Evolutionary conservation across 192 early-diverging fungal genomes (phyloP), one percentile per base, ranked within the genome.

Genomic region (Coemansia sp.): DNA sequence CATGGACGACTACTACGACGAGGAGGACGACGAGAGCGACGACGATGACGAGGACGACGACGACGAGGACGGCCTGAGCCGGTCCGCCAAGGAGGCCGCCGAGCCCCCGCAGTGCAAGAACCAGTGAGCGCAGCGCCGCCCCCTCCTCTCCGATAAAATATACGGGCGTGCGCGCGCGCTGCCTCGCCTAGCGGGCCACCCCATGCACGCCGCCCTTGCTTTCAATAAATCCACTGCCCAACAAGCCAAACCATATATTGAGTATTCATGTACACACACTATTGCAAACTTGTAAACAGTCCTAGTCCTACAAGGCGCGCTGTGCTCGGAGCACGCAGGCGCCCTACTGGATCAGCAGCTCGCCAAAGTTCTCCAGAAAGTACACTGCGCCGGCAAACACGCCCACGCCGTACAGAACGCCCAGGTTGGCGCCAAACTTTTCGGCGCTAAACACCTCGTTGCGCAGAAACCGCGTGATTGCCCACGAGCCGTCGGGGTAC

Each of bases 61-160:
- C 2, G 69, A 73, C 7, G 62, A 55, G 33, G 75, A 78, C n/a
- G 65, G 29, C 30, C 37, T 65, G 34, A 70, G 62, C 60, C 58
- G 56, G 35, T 70, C 67, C 9, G 67, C 63, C 58, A 77, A 77
- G 59, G 67, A 70, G 14, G 67, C 67, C 25, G 64, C 63, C 18
- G 59, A 77, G 63, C 67, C 67, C 9, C 74, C 74, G 5, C 67
- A 77, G 67, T 77, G 74, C 74, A 70, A 77, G 66, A 62, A 77
- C 56, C 74, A 77, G 64, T 77, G 61, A n/a, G n/a, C n/a, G n/a
- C n/a, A n/a, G n/a, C n/a, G 9, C 13, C 10, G 14, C 29, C 30
- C 9, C 8, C 13, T 47, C 13, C 20, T 32, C 46, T 4, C 4
- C 28, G 17, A 28, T 17, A 17, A 38, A 38, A 18, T 18, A 38